These are phyloP conservation scores for Solanum pimpinellifolium DNA, from an alignment of 257 asterid species.

Conservation along the genomic window DNA sequence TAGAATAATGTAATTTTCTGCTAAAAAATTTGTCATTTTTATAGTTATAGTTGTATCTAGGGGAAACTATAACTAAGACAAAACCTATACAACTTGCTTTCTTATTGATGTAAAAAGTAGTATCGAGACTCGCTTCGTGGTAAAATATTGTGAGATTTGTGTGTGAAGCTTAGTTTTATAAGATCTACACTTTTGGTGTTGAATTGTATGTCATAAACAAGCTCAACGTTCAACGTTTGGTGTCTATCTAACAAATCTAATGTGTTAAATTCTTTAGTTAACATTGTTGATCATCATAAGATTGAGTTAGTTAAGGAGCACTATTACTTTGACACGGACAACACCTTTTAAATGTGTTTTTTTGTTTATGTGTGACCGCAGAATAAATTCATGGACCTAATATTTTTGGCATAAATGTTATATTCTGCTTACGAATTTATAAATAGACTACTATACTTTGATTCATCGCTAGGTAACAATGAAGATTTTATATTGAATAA, in stretches of 20 bases:
- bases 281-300: neutral
- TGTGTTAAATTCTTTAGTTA: no score
- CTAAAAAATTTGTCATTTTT: neutral
- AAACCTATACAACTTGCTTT: neutral
- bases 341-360: neutral
- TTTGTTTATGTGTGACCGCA: neutral
- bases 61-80: neutral
- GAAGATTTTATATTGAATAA: neutral
- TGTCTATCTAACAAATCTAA: no score
- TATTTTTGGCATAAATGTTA: neutral
- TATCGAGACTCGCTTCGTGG: neutral
- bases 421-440: neutral
- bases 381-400: neutral
- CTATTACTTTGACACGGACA: neutral
- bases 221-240: rapidly evolving
- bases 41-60: neutral
- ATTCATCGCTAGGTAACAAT: neutral
- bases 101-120: neutral
- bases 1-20: neutral
- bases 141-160: neutral
- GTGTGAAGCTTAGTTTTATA: neutral
- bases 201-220: no score
- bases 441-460: no score
- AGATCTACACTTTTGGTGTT: rapidly evolving
- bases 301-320: neutral